phyloP scores from a whole-genome alignment of 768 basidiomycete species.

The Candolleomyces aberdarensis region DNA sequence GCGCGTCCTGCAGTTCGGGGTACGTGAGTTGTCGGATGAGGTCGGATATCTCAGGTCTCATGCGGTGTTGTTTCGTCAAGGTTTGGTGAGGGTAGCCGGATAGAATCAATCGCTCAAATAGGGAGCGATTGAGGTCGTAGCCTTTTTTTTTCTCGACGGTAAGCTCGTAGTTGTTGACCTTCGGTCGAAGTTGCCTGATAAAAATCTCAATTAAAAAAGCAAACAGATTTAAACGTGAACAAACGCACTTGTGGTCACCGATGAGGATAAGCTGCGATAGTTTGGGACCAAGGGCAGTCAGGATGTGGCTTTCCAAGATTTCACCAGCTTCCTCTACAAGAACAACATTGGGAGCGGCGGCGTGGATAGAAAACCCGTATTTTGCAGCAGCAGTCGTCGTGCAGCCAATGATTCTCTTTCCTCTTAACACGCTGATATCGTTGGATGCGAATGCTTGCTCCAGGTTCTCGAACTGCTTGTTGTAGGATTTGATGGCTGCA shows the following conservation, averaged over 20 bases:
- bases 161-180: slow-evolving; percentile 61
- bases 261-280: slow-evolving; percentile 61
- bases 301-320: slow-evolving; percentile 63
- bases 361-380: slow-evolving; percentile 44
- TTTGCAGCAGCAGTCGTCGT: slow-evolving; percentile 72
- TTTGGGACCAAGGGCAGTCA: slow-evolving; percentile 49
- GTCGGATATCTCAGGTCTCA: slow-evolving; percentile 70
- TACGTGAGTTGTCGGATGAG: slow-evolving; percentile 63
- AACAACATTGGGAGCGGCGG: slow-evolving; percentile 47
- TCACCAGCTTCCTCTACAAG: slow-evolving; percentile 75
- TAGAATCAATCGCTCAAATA: slow-evolving; percentile 67
- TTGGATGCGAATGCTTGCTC: slow-evolving; percentile 33
- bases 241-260: slow-evolving; percentile 66
- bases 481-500: slow-evolving; percentile 33
- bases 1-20: slow-evolving; percentile 57
- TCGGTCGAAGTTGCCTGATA: slow-evolving; percentile 65
- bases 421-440: slow-evolving; percentile 30
- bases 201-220: background rate
- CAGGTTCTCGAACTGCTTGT: slow-evolving; percentile 33
- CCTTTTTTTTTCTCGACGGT: slow-evolving; percentile 69
- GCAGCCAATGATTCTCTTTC: slow-evolving; percentile 59
- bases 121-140: slow-evolving; percentile 61
- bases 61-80: slow-evolving; percentile 60
- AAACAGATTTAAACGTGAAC: background rate
- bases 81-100: slow-evolving; percentile 60